Conservation (phyloP, 2,329 filamentous ascomycete species). For the Didymella pomorum region DNA sequence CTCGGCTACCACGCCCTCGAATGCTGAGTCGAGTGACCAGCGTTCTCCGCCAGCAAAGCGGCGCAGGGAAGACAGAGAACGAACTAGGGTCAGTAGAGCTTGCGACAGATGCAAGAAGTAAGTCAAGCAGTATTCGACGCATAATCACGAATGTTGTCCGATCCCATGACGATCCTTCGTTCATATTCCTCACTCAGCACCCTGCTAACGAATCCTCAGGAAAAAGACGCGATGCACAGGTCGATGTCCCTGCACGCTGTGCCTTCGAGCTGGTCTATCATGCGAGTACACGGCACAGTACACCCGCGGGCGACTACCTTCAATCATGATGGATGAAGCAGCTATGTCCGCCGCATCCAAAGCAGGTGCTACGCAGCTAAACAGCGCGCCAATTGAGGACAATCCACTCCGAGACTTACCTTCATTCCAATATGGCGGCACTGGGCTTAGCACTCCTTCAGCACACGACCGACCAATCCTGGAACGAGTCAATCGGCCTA, state of each 20-base stretch:
- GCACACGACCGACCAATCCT: conserved; percentile 30
- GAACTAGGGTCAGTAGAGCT: conserved; percentile 57
- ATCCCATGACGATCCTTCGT: not conserved
- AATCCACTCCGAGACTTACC: conserved; percentile 16
- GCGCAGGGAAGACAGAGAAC: conserved; percentile 47
- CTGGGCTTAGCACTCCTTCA: conserved; percentile 15
- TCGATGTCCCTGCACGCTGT: conserved; percentile 47
- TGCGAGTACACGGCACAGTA: conserved; percentile 63
- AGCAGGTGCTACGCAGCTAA: conserved; percentile 28
- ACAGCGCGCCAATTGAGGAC: conserved; percentile 22
- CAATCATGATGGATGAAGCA: conserved; percentile 48
- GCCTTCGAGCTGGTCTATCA: conserved; percentile 40
- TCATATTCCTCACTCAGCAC: not conserved
- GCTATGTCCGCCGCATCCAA: conserved; percentile 33
- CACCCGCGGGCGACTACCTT: conserved; percentile 56
- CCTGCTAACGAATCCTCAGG: conserved; percentile 30
- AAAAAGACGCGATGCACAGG: conserved; percentile 51
- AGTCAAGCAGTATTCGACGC: conserved; percentile 16
- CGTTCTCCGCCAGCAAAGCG: conserved; percentile 41
- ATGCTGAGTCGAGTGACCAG: conserved; percentile 30
- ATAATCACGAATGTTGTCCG: not conserved
- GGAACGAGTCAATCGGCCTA: conserved; percentile 19
- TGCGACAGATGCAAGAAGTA: conserved; percentile 61
- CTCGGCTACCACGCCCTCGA: conserved; percentile 25
- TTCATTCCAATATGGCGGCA: conserved; percentile 14